A percentile compares a stretch with the other conserved stretches of the same genome.
Conservation (phyloP, 2,329 filamentous ascomycete species). For the Volutella citrinella region DNA sequence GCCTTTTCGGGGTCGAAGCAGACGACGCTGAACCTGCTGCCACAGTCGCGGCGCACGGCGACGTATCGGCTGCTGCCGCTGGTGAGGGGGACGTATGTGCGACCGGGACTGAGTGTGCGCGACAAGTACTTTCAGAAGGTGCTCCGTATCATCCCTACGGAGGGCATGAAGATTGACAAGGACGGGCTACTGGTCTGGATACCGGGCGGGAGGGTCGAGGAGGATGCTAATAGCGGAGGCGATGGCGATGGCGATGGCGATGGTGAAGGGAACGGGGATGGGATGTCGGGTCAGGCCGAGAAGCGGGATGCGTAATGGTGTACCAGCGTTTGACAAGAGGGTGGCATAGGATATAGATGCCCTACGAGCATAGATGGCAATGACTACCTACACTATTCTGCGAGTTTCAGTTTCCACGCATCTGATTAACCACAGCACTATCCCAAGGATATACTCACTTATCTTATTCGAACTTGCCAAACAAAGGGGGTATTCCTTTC, state of each 20-base stretch:
- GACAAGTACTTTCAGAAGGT: slow-evolving; percentile 95
- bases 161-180: slow-evolving; percentile 65
- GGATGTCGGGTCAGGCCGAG: too few species aligned
- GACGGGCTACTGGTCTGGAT: slow-evolving; percentile 64
- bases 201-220: slow-evolving; percentile 31
- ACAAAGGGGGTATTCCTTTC: too few species aligned
- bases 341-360: too few species aligned
- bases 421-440: too few species aligned
- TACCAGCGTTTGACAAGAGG: too few species aligned
- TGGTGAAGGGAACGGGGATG: slow-evolving; percentile 7
- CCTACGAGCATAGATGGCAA: too few species aligned
- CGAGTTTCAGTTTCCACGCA: too few species aligned
- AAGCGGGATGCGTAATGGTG: too few species aligned
- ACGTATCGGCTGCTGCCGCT: slow-evolving; percentile 73
- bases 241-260: slow-evolving; percentile 21
- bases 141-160: slow-evolving; percentile 75
- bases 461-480: too few species aligned
- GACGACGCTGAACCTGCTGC: slow-evolving; percentile 75
- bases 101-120: slow-evolving; percentile 70
- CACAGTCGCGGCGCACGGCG: slow-evolving; percentile 72
- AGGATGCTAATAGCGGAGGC: slow-evolving; percentile 6
- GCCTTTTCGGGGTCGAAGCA: slow-evolving; percentile 89
- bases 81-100: slow-evolving; percentile 63
- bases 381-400: too few species aligned
- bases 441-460: too few species aligned